Conservation (phyloP, 2,329 filamentous ascomycete species). For the Colletotrichum melonis region DNA sequence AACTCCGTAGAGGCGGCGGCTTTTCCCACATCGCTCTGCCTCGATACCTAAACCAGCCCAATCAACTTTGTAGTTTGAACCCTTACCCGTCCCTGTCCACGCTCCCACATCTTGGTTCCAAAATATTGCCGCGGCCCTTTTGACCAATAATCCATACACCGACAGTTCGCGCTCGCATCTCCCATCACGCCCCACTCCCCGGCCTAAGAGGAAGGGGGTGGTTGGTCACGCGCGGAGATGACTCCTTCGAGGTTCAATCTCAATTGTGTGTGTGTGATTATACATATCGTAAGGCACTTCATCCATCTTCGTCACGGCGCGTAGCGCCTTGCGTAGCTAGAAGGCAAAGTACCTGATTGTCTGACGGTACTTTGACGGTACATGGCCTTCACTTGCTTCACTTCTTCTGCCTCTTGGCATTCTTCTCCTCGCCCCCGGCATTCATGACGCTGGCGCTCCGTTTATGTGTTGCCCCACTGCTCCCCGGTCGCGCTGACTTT, state of each 20-base stretch:
- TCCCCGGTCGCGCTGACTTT: constrained; percentile 48
- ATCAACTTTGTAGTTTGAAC: neutral
- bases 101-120: neutral
- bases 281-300: neutral
- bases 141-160: neutral
- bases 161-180: neutral
- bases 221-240: neutral
- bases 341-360: constrained; percentile 25
- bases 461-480: constrained; percentile 68
- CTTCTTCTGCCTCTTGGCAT: constrained; percentile 68
- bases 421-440: constrained; percentile 70
- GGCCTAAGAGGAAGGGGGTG: neutral
- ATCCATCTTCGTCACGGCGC: constrained; percentile 30
- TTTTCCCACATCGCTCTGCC: neutral
- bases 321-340: constrained; percentile 35
- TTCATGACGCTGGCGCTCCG: constrained; percentile 87
- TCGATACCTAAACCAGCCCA: neutral
- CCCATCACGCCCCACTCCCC: no score
- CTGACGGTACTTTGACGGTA: constrained; percentile 41
- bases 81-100: neutral
- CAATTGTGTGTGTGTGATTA: neutral
- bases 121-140: neutral
- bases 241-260: neutral
- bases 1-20: constrained; percentile 11
- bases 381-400: constrained; percentile 43